Base-by-base conservation (phyloP, 495 filamentous ascomycete species). In the Terfezia boudieri region DNA sequence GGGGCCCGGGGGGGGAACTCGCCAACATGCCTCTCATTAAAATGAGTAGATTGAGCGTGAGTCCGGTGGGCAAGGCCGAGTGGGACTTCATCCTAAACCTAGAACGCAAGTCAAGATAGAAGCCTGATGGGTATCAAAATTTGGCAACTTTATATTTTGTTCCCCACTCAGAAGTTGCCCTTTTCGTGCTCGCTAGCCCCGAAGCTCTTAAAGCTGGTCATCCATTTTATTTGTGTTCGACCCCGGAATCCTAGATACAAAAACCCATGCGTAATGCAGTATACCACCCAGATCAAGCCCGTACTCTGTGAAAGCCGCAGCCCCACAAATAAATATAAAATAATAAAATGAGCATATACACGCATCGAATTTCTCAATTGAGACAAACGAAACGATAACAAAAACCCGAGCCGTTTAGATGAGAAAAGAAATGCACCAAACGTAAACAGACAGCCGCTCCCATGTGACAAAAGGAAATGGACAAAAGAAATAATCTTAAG, bases 21-120 rank as follows among this genome's bases (percentile, higher is more conserved):
- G 76, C 80, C 64, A 74, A 78, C 56, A 84, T 98, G 73, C 81
- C 92, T 69, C 74, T 86, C 67, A 67, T 96, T 55, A 89, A 80
- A 63, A 76, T 83, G 65, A 70, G 76, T 8, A 73, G 90, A 43
- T 67, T 96, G 26, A 95, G 89, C 66, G 87, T 98, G 22, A 84
- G 81, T 43, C 78, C 76, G 43, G 85, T 98, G 12, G 74, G 71
- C 6, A 68, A 70, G 32, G 70, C 67, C 0, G 82, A 95, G 66
- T 98, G 89, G 84, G 71, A 83, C 22, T 88, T 82, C 63, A 77
- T 98, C 55, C 71, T 81, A 60, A 67, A 69, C 6, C 60, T 77
- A 9, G 75, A 74, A 37, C 26, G 26, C 26, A 4, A 32, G 26
- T 32, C 26, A 66, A 71, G 6, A 51, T 12, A 32, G 49, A 51